Conservation (phyloP, 139 green algal species). For the Chlamydomonas sp. region DNA sequence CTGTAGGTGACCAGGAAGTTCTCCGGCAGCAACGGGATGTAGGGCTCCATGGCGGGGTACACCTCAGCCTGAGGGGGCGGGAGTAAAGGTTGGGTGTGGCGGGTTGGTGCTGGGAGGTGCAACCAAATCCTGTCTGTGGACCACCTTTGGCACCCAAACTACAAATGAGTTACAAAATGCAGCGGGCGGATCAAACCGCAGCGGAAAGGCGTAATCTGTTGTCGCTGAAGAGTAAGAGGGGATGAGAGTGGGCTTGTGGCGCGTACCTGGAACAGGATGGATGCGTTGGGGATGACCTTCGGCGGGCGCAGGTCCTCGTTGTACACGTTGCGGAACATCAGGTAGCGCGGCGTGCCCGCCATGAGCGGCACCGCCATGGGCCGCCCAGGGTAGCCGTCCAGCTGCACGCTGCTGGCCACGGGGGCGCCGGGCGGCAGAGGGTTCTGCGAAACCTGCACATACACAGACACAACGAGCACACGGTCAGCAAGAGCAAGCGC, state of each 20-base stretch:
- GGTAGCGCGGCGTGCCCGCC: constrained; percentile 71
- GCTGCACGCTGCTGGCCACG: constrained; percentile 6
- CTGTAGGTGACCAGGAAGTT: constrained; percentile 71
- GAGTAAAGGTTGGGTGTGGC: background rate
- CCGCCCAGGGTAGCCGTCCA: constrained; percentile 35
- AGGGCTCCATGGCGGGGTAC: constrained; percentile 60
- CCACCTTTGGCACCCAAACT: too few species aligned
- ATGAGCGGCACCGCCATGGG: constrained; percentile 57
- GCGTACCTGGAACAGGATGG: constrained; percentile 61
- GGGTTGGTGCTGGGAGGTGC: background rate
- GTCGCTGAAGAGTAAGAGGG: too few species aligned
- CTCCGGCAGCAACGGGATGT: constrained; percentile 61
- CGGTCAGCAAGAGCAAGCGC: too few species aligned
- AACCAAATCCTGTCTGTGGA: too few species aligned
- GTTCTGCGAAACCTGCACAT: constrained; percentile 22
- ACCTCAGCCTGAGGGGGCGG: constrained; percentile 55
- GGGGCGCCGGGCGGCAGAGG: constrained; percentile 13
- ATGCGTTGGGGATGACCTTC: constrained; percentile 58
- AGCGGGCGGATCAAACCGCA: too few species aligned
- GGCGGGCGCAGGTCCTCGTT: constrained; percentile 57
- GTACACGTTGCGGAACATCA: constrained; percentile 67
- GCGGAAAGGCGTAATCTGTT: too few species aligned
- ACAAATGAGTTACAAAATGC: too few species aligned
- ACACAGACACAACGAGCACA: too few species aligned
- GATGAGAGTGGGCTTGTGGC: too few species aligned